Evolutionary conservation across 2,329 filamentous ascomycete species (phyloP), one percentile per base, ranked within the genome.

Genomic region (Penicillium fuscoglaucum): DNA sequence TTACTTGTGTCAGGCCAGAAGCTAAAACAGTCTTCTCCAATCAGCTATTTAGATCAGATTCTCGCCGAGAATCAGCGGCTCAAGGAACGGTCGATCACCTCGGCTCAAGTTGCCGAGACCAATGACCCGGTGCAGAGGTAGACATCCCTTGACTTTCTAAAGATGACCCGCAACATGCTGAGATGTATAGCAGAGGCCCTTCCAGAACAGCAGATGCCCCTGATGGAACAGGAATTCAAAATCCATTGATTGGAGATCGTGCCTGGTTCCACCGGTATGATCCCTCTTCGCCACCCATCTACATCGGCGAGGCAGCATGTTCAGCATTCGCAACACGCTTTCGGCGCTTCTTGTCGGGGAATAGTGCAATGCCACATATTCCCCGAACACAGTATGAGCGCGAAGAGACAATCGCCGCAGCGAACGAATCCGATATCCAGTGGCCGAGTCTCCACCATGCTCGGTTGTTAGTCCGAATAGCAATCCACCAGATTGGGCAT

Each of bases 281-380:
- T 52, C 66, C 71, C 3, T 73, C 70, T 6, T 71, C 69, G 37
- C 72, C 72, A n/a, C 71, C 71, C 15, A 72, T 74, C 45, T 76
- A 75, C 55, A 68, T 76, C 41, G 72, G 73, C 26, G 74, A 76
- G 61, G 74, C 74, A 33, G 74, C 74, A 24, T 76, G 73, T 56
- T 75, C 74, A 17, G 74, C 74, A 4, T 76, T 77, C 63, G 74
- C 74, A 10, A 75, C 72, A 15, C 71, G 73, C 28, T 70, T 76
- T 57, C 71, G 74, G 13, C 72, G 73, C 26, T 74, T 73, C 41
- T 61, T 77, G 19, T 70, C 68, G 0, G 72, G 68, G 0, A 70
- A 70, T 48, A 72, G 66, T 58, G 61, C 67, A 9, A 67, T 68
- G 9, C 62, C 71, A 6, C 69, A 74, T 60, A 74, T 76, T 40